phyloP scores from a whole-genome alignment of 208 protist species.

The Leishmania amazonensis region DNA sequence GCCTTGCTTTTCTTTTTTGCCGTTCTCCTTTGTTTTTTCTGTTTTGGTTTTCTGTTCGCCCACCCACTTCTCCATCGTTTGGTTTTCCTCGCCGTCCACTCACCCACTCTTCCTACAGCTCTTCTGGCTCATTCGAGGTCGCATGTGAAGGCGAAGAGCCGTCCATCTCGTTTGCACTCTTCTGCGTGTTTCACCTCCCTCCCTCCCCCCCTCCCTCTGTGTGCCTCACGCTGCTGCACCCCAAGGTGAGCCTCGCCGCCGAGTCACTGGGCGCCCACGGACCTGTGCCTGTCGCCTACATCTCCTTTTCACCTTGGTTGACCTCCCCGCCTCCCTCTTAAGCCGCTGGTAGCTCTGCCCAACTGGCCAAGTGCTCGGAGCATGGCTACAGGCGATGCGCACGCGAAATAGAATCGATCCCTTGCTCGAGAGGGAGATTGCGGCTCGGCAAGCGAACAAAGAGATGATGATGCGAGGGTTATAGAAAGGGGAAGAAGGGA shows the following conservation, averaged over 20 bases:
- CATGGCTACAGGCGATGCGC: neutral
- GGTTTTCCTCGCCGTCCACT: neutral
- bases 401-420: neutral
- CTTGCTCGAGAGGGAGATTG: neutral
- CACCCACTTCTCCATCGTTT: neutral
- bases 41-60: neutral
- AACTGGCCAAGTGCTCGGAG: neutral
- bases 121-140: neutral
- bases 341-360: neutral
- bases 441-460: neutral
- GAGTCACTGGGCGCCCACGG: neutral
- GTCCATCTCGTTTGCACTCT: neutral
- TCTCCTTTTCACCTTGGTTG: neutral
- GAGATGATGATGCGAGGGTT: neutral
- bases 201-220: neutral
- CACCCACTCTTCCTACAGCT: neutral
- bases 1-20: neutral
- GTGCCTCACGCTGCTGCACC: neutral
- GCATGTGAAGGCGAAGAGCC: neutral
- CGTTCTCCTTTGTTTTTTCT: neutral
- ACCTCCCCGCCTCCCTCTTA: neutral
- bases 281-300: neutral
- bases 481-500: neutral
- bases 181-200: neutral
- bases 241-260: neutral